Base-by-base conservation (phyloP, 176 grass and related monocot genomes). In the Raddia guianensis region DNA sequence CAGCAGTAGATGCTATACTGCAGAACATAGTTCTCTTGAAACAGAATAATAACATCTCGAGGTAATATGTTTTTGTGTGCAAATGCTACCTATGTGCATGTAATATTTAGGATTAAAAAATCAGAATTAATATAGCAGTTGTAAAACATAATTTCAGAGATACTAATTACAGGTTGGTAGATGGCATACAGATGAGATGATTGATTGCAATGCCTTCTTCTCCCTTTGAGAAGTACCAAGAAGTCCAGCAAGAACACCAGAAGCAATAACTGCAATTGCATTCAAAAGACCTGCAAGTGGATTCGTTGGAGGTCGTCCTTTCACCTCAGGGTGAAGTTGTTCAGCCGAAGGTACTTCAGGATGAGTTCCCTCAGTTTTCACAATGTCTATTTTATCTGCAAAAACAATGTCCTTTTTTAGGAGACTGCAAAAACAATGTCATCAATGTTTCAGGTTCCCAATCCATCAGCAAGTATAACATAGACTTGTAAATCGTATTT, bases 171-270 rank as follows among this genome's bases (percentile, higher is more conserved):
- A 81, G 64, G 84, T 59, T 76, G 46, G 73, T 47, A 90, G 85
- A 82, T 86, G 53, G n/a, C 86, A 86, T 95, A 99, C 92, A 76
- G 87, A 76, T 80, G 84, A 85, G 49, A 99, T 83, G 52, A 59
- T 88, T 52, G 80, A 91, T 75, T 95, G 79, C 73, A 91, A 80
- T 4, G 65, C 76, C 60, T 87, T 58, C 79, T 93, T 99, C 75
- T 95, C 96, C 79, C 87, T 84, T 76, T 86, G 90, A 80, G 90
- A 93, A 56, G 81, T 85, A 40, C 82, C 88, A 86, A 95, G 86
- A 86, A 99, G 66, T 82, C 90, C 92, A 88, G 88, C 82, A 3
- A 99, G 83, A 88, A 95, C 83, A 72, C 92, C 96, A 48, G 92
- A 87, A 64, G 84, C 90, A 83, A 95, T 70, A 82, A 95, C 84